phyloP scores from a whole-genome alignment of 768 basidiomycete genomes.

The Crucibulum laeve region DNA sequence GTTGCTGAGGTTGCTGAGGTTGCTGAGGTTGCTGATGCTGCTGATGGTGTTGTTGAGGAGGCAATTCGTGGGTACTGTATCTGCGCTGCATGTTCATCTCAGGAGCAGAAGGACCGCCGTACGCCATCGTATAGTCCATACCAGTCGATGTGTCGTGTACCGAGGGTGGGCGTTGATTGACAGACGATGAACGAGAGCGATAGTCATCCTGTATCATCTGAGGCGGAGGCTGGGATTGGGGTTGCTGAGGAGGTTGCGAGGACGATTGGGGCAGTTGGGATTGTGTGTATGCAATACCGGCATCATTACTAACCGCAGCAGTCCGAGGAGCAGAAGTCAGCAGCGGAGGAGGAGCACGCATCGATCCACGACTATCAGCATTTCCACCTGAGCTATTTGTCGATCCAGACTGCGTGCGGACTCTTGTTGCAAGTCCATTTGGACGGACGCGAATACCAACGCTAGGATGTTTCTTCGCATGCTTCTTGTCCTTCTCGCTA shows the following conservation, averaged over 20 bases:
- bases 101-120: slow-evolving; percentile 4
- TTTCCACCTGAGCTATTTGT: background rate
- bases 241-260: background rate
- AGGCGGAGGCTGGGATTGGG: background rate
- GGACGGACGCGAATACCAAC: slow-evolving; percentile 44
- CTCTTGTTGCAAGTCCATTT: slow-evolving; percentile 18
- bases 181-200: slow-evolving; percentile 23
- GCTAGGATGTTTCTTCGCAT: slow-evolving; percentile 41
- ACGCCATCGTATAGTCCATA: slow-evolving; percentile 13
- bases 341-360: slow-evolving; percentile 6
- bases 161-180: slow-evolving; percentile 11
- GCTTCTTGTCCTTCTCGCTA: slow-evolving; percentile 31
- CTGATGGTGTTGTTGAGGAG: slow-evolving; percentile 6
- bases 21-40: slow-evolving; percentile 17
- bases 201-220: slow-evolving; percentile 6
- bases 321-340: slow-evolving; percentile 10
- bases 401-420: slow-evolving; percentile 4
- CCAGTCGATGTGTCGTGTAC: background rate
- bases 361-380: slow-evolving; percentile 1
- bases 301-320: no score
- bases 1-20: slow-evolving; percentile 2
- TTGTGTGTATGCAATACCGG: slow-evolving; percentile 6
- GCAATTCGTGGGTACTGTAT: slow-evolving; percentile 14
- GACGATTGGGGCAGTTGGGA: background rate
- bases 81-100: slow-evolving; percentile 9